Percentiles rank a stretch among this genome's conserved stretches.
These are phyloP conservation scores for Lactarius hengduanensis DNA, from an alignment of 768 basidiomycete species.

Conservation along the genomic window DNA sequence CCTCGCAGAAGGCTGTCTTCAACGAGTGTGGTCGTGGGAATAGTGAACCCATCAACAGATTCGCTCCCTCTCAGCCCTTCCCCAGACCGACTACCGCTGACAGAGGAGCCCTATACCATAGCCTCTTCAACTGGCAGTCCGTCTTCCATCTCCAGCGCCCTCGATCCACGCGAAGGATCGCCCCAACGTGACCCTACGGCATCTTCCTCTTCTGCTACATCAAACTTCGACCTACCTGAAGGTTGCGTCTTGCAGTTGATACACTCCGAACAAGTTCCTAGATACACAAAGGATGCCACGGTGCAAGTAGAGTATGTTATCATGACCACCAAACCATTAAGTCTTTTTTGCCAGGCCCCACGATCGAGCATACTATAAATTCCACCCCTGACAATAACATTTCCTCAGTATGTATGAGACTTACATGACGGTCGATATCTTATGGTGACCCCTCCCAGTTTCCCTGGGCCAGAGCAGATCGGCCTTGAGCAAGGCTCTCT, in stretches of 20 bases:
- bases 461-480: neutral
- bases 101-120: neutral
- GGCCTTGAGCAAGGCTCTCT: neutral
- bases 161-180: neutral
- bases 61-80: neutral
- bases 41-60: constrained; percentile 11
- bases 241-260: constrained; percentile 2
- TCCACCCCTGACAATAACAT: neutral
- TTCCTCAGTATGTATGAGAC: constrained; percentile 6
- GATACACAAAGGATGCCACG: constrained; percentile 7
- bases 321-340: neutral
- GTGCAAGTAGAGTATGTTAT: neutral
- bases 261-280: constrained; percentile 20
- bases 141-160: neutral
- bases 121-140: neutral
- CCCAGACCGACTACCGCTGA: neutral
- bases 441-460: neutral
- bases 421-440: neutral
- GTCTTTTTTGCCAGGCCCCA: constrained; percentile 8
- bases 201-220: neutral
- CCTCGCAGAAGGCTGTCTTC: constrained; percentile 6
- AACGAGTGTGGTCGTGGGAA: neutral
- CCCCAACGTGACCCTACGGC: too few relatives aligned
- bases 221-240: neutral
- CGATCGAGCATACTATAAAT: neutral